A percentile compares a stretch with the other conserved stretches of the same genome.
Conservation (phyloP, 306 rosid genomes). For the Malus sylvestris region DNA sequence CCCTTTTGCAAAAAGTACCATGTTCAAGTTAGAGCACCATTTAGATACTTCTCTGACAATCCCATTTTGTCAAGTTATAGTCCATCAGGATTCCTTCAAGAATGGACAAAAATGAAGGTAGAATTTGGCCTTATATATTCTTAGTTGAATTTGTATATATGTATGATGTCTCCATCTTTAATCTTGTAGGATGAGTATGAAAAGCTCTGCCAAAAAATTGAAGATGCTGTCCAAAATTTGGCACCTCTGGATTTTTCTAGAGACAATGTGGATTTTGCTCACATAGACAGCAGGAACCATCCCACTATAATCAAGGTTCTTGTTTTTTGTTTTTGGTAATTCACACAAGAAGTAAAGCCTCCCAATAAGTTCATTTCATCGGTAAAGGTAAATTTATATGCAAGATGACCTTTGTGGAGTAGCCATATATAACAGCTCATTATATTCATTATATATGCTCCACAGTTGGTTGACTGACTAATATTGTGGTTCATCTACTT, state of each 20-base stretch:
- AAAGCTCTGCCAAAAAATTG: slow-evolving; percentile 8
- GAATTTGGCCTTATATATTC: background rate
- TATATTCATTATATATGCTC: too few species aligned
- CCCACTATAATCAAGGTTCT: slow-evolving; percentile 43
- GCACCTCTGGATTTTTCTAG: slow-evolving; percentile 1
- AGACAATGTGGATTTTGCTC: slow-evolving; percentile 29
- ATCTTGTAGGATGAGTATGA: slow-evolving; percentile 11
- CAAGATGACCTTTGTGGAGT: too few species aligned
- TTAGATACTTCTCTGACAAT: slow-evolving; percentile 35
- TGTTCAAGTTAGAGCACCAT: slow-evolving; percentile 59
- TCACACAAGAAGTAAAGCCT: too few species aligned
- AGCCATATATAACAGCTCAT: too few species aligned
- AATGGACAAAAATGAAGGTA: slow-evolving; percentile 39
- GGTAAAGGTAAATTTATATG: too few species aligned
- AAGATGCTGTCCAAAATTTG: background rate
- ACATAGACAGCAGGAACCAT: slow-evolving; percentile 36
- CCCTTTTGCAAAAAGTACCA: slow-evolving; percentile 57
- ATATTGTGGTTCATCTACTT: too few species aligned
- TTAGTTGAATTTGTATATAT: background rate
- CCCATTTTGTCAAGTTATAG: background rate
- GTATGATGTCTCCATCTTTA: background rate
- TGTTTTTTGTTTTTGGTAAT: background rate
- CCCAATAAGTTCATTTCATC: too few species aligned
- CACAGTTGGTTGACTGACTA: too few species aligned
- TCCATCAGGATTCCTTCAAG: slow-evolving; percentile 23